Base-by-base conservation (phyloP, 352 stramenopile species). In the Globisporangium nagaii region DNA sequence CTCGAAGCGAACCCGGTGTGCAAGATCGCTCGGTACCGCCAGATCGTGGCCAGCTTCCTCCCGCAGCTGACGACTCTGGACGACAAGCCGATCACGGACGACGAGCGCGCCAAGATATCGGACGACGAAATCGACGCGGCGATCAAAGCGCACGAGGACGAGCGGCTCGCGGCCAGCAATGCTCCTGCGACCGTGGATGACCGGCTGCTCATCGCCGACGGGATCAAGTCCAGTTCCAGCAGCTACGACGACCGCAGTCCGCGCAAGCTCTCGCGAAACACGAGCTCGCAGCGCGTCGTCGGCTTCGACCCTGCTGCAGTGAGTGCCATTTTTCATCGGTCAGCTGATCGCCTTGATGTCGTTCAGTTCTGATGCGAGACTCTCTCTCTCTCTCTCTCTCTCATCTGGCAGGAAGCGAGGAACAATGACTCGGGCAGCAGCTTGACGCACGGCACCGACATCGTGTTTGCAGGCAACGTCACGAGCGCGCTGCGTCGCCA, bases 391-490 rank as follows among this genome's bases (percentile, higher is more conserved):
- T n/a, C n/a, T n/a, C n/a, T n/a, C n/a, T n/a, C n/a, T n/a, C n/a
- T n/a, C n/a, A n/a, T n/a, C n/a, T n/a, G n/a, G 6, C 42, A 75
- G 39, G 70, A 69, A 30, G 41, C 58, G 27, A 53, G 36, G 25
- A 65, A 65, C 8, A 68, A 84, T 42, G 73, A 88, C 49, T 75
- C 79, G 0, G 78, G 79, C 19, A 95, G 84, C 45, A 82, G 76
- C 11, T 63, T 96, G n/a, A 96, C 87, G 4, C 87, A 96, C 59
- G 87, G 87, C 34, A 90, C 81, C 1, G 75, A 89, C 45, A 88
- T 95, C 30, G 84, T 94, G 2, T 93, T 96, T 65, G 86, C 87
- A 2, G 87, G 87, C 39, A 95, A 94, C 60, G 76, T 94, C n/a
- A 91, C 84, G 2, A 92, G 82, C 20, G 77, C 86, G 3, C 56